Percentiles rank a stretch among this genome's conserved stretches.
Evolutionary conservation across 2,329 filamentous ascomycete genomes (phyloP).

Genomic region (Sarocladium strictum): DNA sequence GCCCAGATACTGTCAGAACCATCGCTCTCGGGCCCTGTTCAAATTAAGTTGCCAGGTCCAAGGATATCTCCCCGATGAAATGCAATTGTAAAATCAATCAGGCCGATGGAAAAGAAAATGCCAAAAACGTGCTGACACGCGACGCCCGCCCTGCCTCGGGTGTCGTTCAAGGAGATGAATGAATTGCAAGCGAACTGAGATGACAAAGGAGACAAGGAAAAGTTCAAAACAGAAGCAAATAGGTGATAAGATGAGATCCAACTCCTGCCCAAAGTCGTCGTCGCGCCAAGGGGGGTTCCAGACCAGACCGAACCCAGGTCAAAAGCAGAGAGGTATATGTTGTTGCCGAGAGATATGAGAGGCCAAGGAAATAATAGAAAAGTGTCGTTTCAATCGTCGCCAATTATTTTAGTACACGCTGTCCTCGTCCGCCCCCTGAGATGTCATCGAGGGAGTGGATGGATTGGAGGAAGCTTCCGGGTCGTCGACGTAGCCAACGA

Average conservation of each 20-base stretch:
- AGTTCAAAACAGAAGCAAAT: slow-evolving; percentile 16
- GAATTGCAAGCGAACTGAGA: background rate
- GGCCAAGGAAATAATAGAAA: slow-evolving; percentile 17
- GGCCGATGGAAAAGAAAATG: background rate
- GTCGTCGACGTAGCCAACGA: slow-evolving; percentile 90
- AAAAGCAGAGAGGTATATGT: slow-evolving; percentile 26
- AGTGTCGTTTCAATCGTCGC: slow-evolving; percentile 44
- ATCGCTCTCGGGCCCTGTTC: background rate
- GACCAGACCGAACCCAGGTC: slow-evolving; percentile 14
- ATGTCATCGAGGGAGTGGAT: slow-evolving; percentile 66
- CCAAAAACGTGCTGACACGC: slow-evolving; percentile 14
- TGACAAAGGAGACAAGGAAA: slow-evolving; percentile 16
- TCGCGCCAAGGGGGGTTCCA: slow-evolving; percentile 15
- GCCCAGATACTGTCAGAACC: background rate
- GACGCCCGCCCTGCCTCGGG: slow-evolving; percentile 31
- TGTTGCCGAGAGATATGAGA: slow-evolving; percentile 12
- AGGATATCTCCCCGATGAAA: slow-evolving; percentile 10
- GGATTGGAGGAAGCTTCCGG: slow-evolving; percentile 63
- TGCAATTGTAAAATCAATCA: slow-evolving; percentile 12
- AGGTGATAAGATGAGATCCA: slow-evolving; percentile 21
- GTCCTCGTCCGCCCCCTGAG: slow-evolving; percentile 64
- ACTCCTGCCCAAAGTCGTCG: slow-evolving; percentile 20
- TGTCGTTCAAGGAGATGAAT: slow-evolving; percentile 14
- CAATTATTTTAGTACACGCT: slow-evolving; percentile 58
- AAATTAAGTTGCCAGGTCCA: slow-evolving; percentile 6